These are phyloP conservation scores for Hygrophila difformis DNA, from an alignment of 257 asterid species.

Conservation along the genomic window DNA sequence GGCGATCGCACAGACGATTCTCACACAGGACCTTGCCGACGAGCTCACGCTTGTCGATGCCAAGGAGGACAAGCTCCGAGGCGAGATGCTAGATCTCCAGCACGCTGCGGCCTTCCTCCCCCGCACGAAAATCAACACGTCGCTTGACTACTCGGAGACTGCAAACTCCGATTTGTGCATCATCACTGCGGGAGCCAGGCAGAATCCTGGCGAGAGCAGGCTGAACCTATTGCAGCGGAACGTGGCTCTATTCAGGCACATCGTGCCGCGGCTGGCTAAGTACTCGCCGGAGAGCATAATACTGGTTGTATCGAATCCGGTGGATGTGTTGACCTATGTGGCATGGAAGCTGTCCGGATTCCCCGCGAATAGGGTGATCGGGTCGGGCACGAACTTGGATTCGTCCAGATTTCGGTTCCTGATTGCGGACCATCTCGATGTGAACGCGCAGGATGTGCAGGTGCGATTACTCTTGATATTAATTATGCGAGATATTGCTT, in stretches of 20 bases:
- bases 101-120: not conserved
- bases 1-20: too few relatives aligned
- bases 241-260: not conserved
- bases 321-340: not conserved
- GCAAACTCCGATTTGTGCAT: not conserved
- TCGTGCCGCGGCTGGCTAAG: not conserved
- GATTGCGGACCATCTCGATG: not conserved
- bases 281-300: not conserved
- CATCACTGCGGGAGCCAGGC: not conserved
- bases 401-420: too few relatives aligned
- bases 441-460: constrained; percentile 1
- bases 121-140: not conserved
- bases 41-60: not conserved
- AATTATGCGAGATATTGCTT: not conserved
- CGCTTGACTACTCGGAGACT: not conserved
- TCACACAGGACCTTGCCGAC: not conserved
- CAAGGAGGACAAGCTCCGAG: too few relatives aligned
- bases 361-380: not conserved
- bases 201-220: not conserved
- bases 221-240: not conserved
- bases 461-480: not conserved
- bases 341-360: constrained; percentile 1
- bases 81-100: not conserved
- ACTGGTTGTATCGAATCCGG: not conserved
- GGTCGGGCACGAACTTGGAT: not conserved